Conservation (phyloP, 2,329 filamentous ascomycete species). For the Bipolaris zeicola region DNA sequence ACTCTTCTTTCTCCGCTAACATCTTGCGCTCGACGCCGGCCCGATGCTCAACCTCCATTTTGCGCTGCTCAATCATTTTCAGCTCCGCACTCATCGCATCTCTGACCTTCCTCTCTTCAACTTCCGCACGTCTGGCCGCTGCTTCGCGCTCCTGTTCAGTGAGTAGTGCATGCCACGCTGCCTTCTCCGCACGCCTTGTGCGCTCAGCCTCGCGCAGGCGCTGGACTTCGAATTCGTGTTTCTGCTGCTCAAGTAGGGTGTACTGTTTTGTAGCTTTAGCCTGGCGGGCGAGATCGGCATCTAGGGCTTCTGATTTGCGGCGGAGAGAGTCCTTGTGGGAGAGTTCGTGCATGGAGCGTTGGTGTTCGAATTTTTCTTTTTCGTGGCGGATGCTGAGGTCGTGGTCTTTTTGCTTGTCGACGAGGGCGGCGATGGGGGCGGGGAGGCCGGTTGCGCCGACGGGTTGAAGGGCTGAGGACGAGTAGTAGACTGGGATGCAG, state of each 20-base stretch:
- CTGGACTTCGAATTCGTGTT: conserved; percentile 41
- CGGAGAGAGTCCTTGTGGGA: conserved; percentile 36
- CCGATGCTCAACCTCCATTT: conserved; percentile 36
- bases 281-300: conserved; percentile 32
- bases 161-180: conserved; percentile 36
- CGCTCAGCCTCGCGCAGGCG: conserved; percentile 39
- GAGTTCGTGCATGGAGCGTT: conserved; percentile 36
- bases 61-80: conserved; percentile 30
- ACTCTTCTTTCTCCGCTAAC: conserved; percentile 42
- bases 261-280: conserved; percentile 25
- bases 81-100: conserved; percentile 24
- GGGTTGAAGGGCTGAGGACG: conserved; percentile 45
- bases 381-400: conserved; percentile 35
- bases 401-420: conserved; percentile 41
- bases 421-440: conserved; percentile 32
- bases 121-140: conserved; percentile 22
- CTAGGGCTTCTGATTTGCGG: conserved; percentile 35
- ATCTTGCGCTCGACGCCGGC: conserved; percentile 31
- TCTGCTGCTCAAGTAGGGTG: conserved; percentile 33
- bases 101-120: conserved; percentile 32
- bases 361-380: conserved; percentile 35
- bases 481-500: conserved; percentile 42
- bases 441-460: conserved; percentile 46
- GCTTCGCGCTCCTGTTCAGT: conserved; percentile 40
- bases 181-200: conserved; percentile 40